Evolutionary conservation across 495 filamentous ascomycete species (phyloP), one percentile per base, ranked within the genome.

Genomic region (Choiromyces venosus): DNA sequence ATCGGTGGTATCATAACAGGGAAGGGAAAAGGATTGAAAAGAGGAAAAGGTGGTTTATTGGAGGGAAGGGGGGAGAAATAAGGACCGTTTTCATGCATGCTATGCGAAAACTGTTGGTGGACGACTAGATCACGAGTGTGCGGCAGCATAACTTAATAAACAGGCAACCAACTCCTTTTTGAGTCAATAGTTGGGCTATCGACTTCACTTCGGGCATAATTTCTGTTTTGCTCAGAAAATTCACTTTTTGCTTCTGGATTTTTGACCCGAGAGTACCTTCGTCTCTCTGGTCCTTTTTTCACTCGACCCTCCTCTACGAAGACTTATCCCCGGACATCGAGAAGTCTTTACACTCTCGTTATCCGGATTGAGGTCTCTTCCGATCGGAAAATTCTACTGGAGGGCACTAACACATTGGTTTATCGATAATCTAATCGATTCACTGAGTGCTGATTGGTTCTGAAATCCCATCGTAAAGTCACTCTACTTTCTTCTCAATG

Each of bases 401-500:
- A 12, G 52, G 52, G 52, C n/a, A 33, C 12, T 2, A 56, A 33
- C 25, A 33, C 52, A 4, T 61, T 61, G 52, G 6, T 16, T 33
- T 61, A 61, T 61, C 52, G 52, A 61, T 61, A 61, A 33, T 25
- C 25, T 33, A 61, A 61, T 33, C 52, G 25, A 33, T 61, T 33
- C 12, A 4, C 10, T 16, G 52, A 33, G 25, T 33, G 52, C 25
- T 61, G 52, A 61, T 61, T 33, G 52, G 52, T 33, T 61, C 25
- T 61, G 25, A 61, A 16, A 16, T 12, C 46, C 12, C 33, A 61
- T 33, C 52, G 33, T 61, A 61, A 61, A 33, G n/a, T 33, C 52
- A 33, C 52, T 61, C 52, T 29, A 25, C 25, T n/a, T n/a, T n/a
- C n/a, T 61, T 61, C 25, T 77, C 74, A 70, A 77, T 77, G 75